A percentile compares a stretch with the other conserved stretches of the same genome.
These are phyloP conservation scores for Carallia brachiata DNA, from an alignment of 345 rosid species.

Conservation along the genomic window DNA sequence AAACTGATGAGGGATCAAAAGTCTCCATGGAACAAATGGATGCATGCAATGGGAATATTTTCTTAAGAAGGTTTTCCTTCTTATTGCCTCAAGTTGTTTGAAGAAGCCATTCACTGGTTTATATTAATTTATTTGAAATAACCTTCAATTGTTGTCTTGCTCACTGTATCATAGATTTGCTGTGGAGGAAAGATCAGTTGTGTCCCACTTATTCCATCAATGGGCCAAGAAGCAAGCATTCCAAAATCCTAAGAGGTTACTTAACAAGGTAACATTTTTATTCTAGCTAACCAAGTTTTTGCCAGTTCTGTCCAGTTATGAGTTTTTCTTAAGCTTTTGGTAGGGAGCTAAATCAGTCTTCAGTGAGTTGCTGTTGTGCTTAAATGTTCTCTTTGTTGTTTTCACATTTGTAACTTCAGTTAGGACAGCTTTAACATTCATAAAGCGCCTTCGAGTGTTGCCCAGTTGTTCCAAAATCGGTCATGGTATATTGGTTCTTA, in stretches of 20 bases:
- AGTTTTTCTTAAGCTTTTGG: no score
- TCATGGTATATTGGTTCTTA: not conserved
- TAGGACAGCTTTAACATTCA: not conserved
- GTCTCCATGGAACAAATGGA: slow-evolving; percentile 39
- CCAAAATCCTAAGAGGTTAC: slow-evolving; percentile 78
- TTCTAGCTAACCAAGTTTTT: slow-evolving; percentile 9
- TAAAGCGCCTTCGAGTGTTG: not conserved
- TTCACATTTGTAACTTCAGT: not conserved
- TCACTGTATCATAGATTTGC: slow-evolving; percentile 49
- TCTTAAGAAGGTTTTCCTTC: slow-evolving; percentile 67
- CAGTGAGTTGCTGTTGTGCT: no score
- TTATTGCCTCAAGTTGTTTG: slow-evolving; percentile 10
- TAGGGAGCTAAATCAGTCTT: no score
- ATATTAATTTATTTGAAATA: not conserved
- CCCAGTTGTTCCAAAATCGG: not conserved
- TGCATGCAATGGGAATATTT: slow-evolving; percentile 49
- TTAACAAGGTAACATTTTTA: slow-evolving; percentile 57
- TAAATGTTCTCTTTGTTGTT: no score
- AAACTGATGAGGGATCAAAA: slow-evolving; percentile 34
- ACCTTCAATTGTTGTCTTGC: not conserved
- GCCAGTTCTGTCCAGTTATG: not conserved
- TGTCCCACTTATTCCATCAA: slow-evolving; percentile 85
- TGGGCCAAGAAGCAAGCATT: slow-evolving; percentile 97
- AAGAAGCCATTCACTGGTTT: slow-evolving; percentile 9
- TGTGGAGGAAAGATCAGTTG: slow-evolving; percentile 71